Conservation (phyloP, 495 filamentous ascomycete genomes). For the Aspergillus sclerotiicarbonarius region DNA sequence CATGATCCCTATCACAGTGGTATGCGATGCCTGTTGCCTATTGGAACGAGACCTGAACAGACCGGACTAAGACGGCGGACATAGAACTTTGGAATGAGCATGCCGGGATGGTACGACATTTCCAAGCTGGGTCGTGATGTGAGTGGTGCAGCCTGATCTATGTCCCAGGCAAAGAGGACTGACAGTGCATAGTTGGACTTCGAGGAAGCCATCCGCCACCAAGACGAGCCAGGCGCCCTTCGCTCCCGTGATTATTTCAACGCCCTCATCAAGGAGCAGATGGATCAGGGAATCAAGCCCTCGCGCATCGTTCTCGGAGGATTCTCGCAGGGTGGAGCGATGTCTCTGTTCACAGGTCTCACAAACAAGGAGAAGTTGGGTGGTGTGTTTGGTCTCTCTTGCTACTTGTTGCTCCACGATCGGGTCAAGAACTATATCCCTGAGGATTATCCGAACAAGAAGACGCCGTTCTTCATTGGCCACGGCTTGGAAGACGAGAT, state of each 20-base stretch:
- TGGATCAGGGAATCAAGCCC: slow-evolving; percentile 77
- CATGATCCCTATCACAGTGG: slow-evolving; percentile 79
- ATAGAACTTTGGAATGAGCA: slow-evolving; percentile 75
- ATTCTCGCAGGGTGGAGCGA: slow-evolving; percentile 62
- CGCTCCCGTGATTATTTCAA: slow-evolving; percentile 73
- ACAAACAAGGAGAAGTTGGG: slow-evolving; percentile 74
- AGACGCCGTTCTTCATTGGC: slow-evolving; percentile 83
- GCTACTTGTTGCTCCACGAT: slow-evolving; percentile 72
- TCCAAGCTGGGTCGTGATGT: slow-evolving; percentile 55
- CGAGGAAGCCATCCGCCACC: slow-evolving; percentile 49
- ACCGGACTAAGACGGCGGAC: neutral
- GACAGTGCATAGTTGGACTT: slow-evolving; percentile 32
- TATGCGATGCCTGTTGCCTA: slow-evolving; percentile 37
- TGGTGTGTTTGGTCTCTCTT: slow-evolving; percentile 82
- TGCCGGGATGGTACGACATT: slow-evolving; percentile 95
- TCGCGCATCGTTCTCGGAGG: slow-evolving; percentile 80
- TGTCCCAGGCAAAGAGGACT: neutral
- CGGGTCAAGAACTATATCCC: slow-evolving; percentile 68
- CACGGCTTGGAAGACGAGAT: slow-evolving; percentile 75
- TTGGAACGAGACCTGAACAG: neutral
- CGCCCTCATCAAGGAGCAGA: slow-evolving; percentile 75
- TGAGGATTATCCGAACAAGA: slow-evolving; percentile 65
- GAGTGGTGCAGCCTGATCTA: slow-evolving; percentile 14
- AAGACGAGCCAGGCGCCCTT: slow-evolving; percentile 81
- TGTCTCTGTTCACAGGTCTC: slow-evolving; percentile 63